These are phyloP conservation scores for Breynia disticha DNA, from an alignment of 441 rosid species.

Conservation along the genomic window DNA sequence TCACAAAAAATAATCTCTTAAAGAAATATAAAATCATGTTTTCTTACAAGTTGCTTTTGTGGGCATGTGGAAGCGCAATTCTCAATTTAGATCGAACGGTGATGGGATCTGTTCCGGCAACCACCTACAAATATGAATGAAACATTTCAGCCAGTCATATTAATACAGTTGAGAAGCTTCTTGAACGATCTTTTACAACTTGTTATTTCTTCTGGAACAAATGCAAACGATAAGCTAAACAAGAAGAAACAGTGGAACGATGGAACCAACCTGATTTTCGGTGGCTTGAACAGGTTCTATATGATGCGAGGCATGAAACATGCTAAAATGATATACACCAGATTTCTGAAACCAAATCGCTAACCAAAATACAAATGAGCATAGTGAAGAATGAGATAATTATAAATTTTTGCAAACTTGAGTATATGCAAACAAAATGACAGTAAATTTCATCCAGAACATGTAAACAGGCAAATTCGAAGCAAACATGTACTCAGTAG, in stretches of 20 bases:
- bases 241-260: not conserved
- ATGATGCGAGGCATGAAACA: constrained; percentile 93
- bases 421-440: not conserved
- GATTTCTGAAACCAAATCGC: constrained; percentile 93
- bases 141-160: not conserved
- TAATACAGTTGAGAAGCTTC: not conserved
- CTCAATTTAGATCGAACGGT: constrained; percentile 57
- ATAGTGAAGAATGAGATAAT: constrained; percentile 3
- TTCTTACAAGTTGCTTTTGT: constrained; percentile 81
- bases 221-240: not conserved
- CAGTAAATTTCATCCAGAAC: constrained; percentile 1
- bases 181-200: not conserved
- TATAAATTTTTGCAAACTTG: not conserved
- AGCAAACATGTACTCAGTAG: constrained; percentile 3
- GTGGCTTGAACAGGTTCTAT: constrained; percentile 64
- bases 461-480: not conserved
- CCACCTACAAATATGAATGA: constrained; percentile 34
- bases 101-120: constrained; percentile 74
- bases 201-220: not conserved
- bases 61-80: constrained; percentile 81
- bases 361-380: constrained; percentile 33
- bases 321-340: constrained; percentile 64
- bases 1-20: too few relatives aligned
- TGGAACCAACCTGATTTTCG: constrained; percentile 53
- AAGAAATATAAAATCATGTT: constrained; percentile 1